phyloP scores from a whole-genome alignment of 257 asterid genomes.

The Solanum dulcamara region DNA sequence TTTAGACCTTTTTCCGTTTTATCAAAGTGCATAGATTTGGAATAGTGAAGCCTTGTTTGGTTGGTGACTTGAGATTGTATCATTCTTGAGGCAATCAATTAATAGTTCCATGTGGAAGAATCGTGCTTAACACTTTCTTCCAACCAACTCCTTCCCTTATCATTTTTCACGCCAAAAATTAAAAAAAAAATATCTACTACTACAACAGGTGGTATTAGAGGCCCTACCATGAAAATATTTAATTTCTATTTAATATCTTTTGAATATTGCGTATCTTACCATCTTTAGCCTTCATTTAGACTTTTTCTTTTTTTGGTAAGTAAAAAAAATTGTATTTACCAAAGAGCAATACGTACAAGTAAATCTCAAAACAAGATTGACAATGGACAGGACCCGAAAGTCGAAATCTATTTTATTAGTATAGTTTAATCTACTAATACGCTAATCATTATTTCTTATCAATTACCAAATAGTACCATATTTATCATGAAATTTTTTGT shows the following conservation, averaged over 20 bases:
- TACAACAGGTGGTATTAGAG: background rate
- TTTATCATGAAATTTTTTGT: background rate
- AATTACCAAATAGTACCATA: background rate
- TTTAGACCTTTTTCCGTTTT: too few relatives aligned
- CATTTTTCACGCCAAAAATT: background rate
- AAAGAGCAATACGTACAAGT: background rate
- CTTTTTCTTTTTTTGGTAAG: background rate
- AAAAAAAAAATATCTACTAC: background rate
- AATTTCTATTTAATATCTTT: background rate
- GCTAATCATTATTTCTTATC: background rate
- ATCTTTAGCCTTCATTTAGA: background rate
- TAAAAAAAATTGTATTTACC: background rate
- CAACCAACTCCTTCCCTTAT: constrained; percentile 21
- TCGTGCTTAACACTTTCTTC: constrained; percentile 11
- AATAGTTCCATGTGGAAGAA: background rate
- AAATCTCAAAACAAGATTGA: background rate
- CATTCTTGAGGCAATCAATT: background rate
- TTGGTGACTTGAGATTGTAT: background rate
- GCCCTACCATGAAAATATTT: background rate
- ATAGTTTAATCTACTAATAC: background rate
- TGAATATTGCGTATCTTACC: background rate
- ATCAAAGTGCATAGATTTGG: background rate
- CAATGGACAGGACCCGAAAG: background rate
- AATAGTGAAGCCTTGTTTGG: background rate
- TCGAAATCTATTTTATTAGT: background rate